Evolutionary conservation across 768 basidiomycete genomes (phyloP), one percentile per base, ranked within the genome.

Genomic region (Imleria badia): DNA sequence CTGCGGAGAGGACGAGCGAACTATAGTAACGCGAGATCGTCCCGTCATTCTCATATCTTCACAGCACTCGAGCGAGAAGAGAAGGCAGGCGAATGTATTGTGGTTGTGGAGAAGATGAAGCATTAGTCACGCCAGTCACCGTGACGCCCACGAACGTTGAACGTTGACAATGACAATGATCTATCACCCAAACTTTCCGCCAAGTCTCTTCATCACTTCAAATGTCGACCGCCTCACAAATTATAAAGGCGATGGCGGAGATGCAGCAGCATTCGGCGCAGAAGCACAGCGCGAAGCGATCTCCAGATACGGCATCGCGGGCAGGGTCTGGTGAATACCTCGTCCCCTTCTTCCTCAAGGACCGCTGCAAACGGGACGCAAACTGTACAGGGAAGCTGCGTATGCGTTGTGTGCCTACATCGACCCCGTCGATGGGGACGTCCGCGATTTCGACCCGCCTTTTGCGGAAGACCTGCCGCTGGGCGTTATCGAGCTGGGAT

Each of bases 11-110:
- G 94, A 99, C 0, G 92, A 83, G 42, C 76, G 81, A 47, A 83
- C 81, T 2, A 6, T n/a, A n/a, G 81, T 73, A 11, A 83, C 64
- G 10, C 57, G 62, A 43, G 57, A 53, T 44, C 61, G 60, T 33
- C 59, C 60, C n/a, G 46, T 40, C 9, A 57, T 55, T 9, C 61
- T 71, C 19, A 82, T 76, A 14, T 77, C 75, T 72, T 93, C 86
- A 60, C 97, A 94, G 61, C 88, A 87, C 23, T 87, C 81, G 59
- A 98, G 83, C 12, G 98, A 77, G 38, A 78, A 81, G 26, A 94
- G 86, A 8, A 98, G 84, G 10, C 96, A 83, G 5, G 10, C 71
- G 76, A 22, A 94, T 78, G 8, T n/a, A n/a, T 75, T 64, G 44
- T 74, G 77, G 9, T 75, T 67, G 64, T 89, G 85, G 3, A 97